Evolutionary conservation across 176 grass and related monocot species (phyloP).

Genomic region (Oryza rufipogon): DNA sequence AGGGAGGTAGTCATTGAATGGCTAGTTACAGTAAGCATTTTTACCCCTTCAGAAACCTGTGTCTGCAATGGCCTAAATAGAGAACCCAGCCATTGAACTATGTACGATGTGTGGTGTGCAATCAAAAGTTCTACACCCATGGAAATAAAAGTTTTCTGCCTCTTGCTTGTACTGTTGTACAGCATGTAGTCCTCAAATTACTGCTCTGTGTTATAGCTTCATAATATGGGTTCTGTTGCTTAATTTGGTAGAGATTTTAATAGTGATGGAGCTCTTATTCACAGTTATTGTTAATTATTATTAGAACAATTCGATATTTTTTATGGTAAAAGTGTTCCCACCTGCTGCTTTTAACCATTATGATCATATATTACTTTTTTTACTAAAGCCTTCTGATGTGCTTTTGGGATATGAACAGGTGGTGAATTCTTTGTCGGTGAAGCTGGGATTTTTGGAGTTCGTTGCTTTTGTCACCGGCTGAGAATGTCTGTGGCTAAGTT

Average conservation of each 20-base stretch:
- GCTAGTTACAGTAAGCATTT: slow-evolving; percentile 39
- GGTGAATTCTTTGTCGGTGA: slow-evolving; percentile 76
- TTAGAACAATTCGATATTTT: background rate
- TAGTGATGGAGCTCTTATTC: background rate
- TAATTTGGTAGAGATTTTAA: slow-evolving; percentile 4
- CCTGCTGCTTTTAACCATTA: slow-evolving; percentile 19
- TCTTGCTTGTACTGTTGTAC: background rate
- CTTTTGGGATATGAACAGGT: slow-evolving; percentile 54
- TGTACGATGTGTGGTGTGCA: background rate
- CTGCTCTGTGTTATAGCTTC: background rate
- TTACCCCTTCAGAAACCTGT: background rate
- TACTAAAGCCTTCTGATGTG: slow-evolving; percentile 33
- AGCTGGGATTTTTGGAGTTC: slow-evolving; percentile 69
- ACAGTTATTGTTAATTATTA: background rate
- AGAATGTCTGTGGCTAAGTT: slow-evolving; percentile 90
- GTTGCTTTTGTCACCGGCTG: slow-evolving; percentile 73
- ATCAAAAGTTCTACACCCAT: background rate
- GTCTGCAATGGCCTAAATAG: slow-evolving; percentile 24
- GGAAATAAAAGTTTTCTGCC: background rate
- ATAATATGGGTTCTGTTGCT: background rate
- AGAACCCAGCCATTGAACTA: background rate
- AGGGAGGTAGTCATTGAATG: slow-evolving; percentile 35
- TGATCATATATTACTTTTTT: background rate
- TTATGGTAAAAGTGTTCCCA: background rate
- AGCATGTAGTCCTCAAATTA: background rate